These are phyloP conservation scores for Bretziella fagacearum DNA, from an alignment of 2,329 filamentous ascomycete species.

Conservation along the genomic window DNA sequence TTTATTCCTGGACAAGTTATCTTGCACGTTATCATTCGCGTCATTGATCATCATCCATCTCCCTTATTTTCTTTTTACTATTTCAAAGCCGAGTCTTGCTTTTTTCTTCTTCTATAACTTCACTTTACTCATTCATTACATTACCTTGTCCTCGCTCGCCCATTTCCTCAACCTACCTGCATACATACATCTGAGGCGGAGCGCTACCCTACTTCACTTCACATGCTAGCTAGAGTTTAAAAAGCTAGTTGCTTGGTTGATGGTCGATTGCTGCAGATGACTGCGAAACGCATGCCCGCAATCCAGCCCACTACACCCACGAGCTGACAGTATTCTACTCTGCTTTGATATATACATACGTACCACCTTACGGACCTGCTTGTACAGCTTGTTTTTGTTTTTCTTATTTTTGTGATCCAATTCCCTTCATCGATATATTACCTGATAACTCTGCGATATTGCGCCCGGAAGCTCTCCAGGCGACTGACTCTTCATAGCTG, in stretches of 20 bases:
- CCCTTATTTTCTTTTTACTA: background rate
- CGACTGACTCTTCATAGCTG: too few species aligned
- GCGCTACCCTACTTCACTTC: conserved; percentile 2
- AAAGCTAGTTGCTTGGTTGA: background rate
- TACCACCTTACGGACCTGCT: background rate
- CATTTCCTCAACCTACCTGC: background rate
- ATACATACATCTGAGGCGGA: too few species aligned
- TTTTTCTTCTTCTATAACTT: background rate
- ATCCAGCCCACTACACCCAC: background rate
- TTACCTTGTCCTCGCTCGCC: background rate
- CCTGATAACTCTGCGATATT: too few species aligned
- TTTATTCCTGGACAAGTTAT: background rate
- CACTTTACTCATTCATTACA: background rate
- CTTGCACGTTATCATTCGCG: background rate
- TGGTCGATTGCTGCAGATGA: background rate
- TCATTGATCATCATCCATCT: background rate
- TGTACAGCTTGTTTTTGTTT: too few species aligned
- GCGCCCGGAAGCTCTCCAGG: too few species aligned
- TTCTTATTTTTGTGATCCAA: too few species aligned
- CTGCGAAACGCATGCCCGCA: background rate
- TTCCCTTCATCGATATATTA: too few species aligned
- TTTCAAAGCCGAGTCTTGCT: background rate
- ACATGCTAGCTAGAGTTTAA: background rate
- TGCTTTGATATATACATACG: background rate
- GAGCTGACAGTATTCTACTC: background rate